These are phyloP conservation scores for Byssoonygena ceratinophila DNA, from an alignment of 2,329 filamentous ascomycete genomes.

Conservation along the genomic window DNA sequence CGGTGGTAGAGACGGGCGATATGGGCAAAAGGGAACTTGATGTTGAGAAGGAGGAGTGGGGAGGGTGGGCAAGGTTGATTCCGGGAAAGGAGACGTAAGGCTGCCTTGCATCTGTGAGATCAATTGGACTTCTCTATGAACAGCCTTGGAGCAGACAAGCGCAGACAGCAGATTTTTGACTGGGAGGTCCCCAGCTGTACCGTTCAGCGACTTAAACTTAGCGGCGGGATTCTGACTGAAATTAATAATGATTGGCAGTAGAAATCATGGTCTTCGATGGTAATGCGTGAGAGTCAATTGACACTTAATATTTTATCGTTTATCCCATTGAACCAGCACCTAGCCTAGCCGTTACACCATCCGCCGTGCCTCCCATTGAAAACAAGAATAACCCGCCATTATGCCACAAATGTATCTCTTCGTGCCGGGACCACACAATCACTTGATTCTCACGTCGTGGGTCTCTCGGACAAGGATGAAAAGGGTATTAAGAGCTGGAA, in stretches of 20 bases:
- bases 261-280: neutral
- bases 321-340: constrained; percentile 10
- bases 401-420: neutral
- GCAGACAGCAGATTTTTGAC: no score
- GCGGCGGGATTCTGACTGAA: neutral
- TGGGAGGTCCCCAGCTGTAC: neutral
- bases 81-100: neutral
- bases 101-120: neutral
- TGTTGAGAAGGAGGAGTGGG: constrained; percentile 30
- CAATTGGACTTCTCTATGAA: neutral
- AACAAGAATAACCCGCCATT: neutral
- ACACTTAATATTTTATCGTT: neutral
- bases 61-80: constrained; percentile 19
- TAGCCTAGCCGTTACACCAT: constrained; percentile 7
- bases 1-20: constrained; percentile 47
- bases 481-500: neutral
- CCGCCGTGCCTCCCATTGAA: constrained; percentile 4
- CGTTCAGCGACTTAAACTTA: neutral
- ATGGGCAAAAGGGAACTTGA: constrained; percentile 37
- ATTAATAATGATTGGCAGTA: neutral
- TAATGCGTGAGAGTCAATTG: neutral
- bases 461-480: neutral
- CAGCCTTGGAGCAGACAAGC: neutral
- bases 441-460: neutral
- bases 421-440: neutral